A percentile compares a stretch with the other conserved stretches of the same genome.
These are phyloP conservation scores for Geum urbanum DNA, from an alignment of 306 rosid species.

Conservation along the genomic window DNA sequence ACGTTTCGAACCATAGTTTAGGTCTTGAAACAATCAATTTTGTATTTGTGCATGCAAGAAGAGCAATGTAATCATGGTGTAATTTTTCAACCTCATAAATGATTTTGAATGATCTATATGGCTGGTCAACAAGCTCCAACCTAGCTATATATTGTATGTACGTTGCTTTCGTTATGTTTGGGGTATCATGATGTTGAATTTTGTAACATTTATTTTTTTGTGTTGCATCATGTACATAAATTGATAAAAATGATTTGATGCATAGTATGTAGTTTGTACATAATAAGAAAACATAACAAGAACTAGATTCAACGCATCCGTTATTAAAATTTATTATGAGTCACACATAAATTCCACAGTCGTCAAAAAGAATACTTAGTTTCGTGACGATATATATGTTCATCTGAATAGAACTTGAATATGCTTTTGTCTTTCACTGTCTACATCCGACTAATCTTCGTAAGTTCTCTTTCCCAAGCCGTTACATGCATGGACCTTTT, in stretches of 20 bases:
- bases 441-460: background rate
- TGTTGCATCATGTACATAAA: too few species aligned
- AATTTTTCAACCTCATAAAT: constrained; percentile 3
- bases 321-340: too few species aligned
- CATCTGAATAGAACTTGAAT: too few species aligned
- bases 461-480: background rate
- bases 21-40: background rate
- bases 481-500: background rate
- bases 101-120: constrained; percentile 3
- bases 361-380: background rate
- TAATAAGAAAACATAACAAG: too few species aligned
- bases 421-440: background rate
- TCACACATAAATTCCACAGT: background rate
- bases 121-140: background rate
- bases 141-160: too few species aligned
- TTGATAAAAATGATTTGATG: too few species aligned
- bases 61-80: constrained; percentile 7
- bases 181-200: too few species aligned
- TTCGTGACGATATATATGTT: background rate
- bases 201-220: too few species aligned
- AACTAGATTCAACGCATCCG: background rate
- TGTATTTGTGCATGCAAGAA: background rate
- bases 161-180: too few species aligned
- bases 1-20: too few species aligned
- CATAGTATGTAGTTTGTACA: background rate